Conservation (phyloP, 2,329 filamentous ascomycete genomes). For the Alternaria sp. region DNA sequence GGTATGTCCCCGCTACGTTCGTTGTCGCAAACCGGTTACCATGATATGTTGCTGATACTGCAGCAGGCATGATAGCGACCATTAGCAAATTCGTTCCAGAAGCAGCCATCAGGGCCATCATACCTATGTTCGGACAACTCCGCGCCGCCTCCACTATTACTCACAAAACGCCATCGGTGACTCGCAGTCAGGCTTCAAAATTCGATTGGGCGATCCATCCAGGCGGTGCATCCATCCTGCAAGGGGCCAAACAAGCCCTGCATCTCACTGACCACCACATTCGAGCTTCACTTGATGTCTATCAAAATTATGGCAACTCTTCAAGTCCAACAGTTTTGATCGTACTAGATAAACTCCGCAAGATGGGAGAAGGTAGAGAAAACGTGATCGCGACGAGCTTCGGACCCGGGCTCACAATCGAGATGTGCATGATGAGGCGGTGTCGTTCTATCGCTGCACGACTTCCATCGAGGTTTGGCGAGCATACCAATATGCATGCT, state of each 20-base stretch:
- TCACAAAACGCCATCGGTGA: slow-evolving; percentile 46
- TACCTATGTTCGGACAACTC: slow-evolving; percentile 48
- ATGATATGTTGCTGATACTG: background rate
- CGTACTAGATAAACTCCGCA: slow-evolving; percentile 68
- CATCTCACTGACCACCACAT: slow-evolving; percentile 69
- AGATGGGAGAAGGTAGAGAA: slow-evolving; percentile 57
- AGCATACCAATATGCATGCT: background rate
- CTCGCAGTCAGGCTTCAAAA: slow-evolving; percentile 56
- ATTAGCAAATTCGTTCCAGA: slow-evolving; percentile 38
- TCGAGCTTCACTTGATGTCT: slow-evolving; percentile 73
- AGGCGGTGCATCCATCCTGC: slow-evolving; percentile 71
- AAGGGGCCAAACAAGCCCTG: slow-evolving; percentile 68
- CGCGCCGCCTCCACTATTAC: background rate
- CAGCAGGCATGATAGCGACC: slow-evolving; percentile 31
- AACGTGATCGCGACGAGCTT: slow-evolving; percentile 74
- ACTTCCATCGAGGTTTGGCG: background rate
- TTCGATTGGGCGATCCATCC: slow-evolving; percentile 80
- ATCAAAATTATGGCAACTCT: slow-evolving; percentile 73
- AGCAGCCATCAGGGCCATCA: slow-evolving; percentile 26
- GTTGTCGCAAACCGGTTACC: no score
- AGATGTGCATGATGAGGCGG: slow-evolving; percentile 72
- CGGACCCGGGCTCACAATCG: slow-evolving; percentile 72
- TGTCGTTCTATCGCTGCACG: background rate
- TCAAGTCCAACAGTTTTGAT: slow-evolving; percentile 73
- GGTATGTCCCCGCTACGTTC: slow-evolving; percentile 54